Percentiles rank a stretch among this genome's conserved stretches.
phyloP scores from a whole-genome alignment of 2,329 filamentous ascomycete species.

The Pseudogymnoascus sp. region DNA sequence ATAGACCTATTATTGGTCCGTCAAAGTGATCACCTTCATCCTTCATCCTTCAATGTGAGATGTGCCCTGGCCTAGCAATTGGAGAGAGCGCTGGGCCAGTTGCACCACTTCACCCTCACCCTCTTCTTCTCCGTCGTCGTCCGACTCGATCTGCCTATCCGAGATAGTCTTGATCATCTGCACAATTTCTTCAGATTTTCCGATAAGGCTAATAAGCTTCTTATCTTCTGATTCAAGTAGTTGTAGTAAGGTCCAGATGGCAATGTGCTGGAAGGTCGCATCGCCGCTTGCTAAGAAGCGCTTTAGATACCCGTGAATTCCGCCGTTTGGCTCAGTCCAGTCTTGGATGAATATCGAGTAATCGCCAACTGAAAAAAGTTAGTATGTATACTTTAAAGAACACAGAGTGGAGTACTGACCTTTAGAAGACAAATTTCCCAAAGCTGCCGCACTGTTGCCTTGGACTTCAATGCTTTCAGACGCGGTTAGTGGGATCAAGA shows the following conservation, averaged over 20 bases:
- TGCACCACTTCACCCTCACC: slow-evolving; percentile 90
- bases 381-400: slow-evolving; percentile 11
- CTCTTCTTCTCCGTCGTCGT: slow-evolving; percentile 78
- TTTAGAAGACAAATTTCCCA: slow-evolving; percentile 95
- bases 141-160: slow-evolving; percentile 78
- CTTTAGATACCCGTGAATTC: slow-evolving; percentile 89
- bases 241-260: slow-evolving; percentile 94
- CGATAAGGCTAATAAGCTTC: slow-evolving; percentile 77
- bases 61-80: slow-evolving; percentile 67
- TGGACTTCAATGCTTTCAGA: slow-evolving; percentile 96
- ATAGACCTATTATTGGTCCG: slow-evolving; percentile 13
- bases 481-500: slow-evolving; percentile 88
- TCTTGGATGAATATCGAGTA: slow-evolving; percentile 94
- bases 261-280: slow-evolving; percentile 97
- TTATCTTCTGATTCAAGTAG: slow-evolving; percentile 92
- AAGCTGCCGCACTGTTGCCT: slow-evolving; percentile 90
- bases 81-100: slow-evolving; percentile 80
- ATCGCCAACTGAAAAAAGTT: slow-evolving; percentile 68
- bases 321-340: slow-evolving; percentile 86
- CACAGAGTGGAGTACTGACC: slow-evolving; percentile 44
- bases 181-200: slow-evolving; percentile 83
- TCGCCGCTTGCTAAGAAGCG: slow-evolving; percentile 91
- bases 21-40: slow-evolving; percentile 35
- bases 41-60: slow-evolving; percentile 76
- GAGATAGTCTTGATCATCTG: slow-evolving; percentile 87